Evolutionary conservation across 345 rosid species (phyloP).

Genomic region (Populus simonii): DNA sequence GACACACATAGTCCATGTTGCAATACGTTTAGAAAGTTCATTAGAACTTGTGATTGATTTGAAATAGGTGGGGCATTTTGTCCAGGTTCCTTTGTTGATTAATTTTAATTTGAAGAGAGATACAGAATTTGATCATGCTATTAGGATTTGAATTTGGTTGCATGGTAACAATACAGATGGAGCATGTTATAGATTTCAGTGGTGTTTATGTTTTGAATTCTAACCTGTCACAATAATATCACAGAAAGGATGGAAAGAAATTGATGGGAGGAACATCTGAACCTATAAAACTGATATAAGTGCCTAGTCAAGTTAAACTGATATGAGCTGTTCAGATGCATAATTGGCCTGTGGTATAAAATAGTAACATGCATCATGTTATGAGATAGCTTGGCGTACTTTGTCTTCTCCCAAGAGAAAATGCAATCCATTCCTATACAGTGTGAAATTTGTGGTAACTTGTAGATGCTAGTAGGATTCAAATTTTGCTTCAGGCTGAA

Average conservation of each 20-base stretch:
- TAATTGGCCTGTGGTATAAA: neutral
- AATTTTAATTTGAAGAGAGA: neutral
- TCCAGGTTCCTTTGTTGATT: neutral
- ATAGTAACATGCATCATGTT: neutral
- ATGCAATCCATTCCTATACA: neutral
- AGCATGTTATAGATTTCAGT: neutral
- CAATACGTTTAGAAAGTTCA: neutral
- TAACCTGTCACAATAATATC: neutral
- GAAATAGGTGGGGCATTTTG: neutral
- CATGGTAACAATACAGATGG: neutral
- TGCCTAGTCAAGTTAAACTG: neutral
- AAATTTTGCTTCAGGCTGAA: neutral
- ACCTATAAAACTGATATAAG: neutral
- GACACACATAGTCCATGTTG: neutral
- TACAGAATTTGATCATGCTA: neutral
- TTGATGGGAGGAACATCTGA: neutral
- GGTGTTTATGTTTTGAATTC: neutral
- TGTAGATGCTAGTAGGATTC: neutral
- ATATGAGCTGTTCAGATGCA: neutral
- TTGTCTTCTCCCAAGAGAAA: neutral
- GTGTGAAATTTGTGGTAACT: neutral
- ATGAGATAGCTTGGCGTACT: neutral
- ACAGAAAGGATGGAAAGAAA: neutral
- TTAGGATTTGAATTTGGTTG: neutral
- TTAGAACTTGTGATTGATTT: neutral